Base-by-base conservation (phyloP, 139 green algal species). In the Chlorella vulgaris region DNA sequence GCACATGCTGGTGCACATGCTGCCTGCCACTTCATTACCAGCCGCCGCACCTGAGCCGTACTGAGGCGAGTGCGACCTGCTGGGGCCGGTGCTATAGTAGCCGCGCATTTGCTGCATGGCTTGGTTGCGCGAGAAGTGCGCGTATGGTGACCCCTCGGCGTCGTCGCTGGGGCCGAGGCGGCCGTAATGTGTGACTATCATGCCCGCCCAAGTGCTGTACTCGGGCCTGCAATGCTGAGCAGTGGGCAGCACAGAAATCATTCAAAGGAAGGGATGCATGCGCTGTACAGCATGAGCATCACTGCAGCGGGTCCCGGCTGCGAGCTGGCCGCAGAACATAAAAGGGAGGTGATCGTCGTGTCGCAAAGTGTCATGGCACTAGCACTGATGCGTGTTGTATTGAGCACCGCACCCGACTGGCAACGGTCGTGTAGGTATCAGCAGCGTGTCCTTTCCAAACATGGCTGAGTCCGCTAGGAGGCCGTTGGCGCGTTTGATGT, bases 401-500 rank as follows among this genome's bases (percentile, higher is more conserved):
- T n/a, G n/a, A n/a, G n/a, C n/a, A n/a, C 3, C 71, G 38, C 74
- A 94, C 91, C 90, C 88, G 5, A 97, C 68, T 21, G 92, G 89
- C 22, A 95, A 69, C 13, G 86, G 78, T 15, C 67, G 81, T 24
- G 84, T 91, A 2, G 94, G 94, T 55, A 98, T 94, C 0, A 94
- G 87, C 38, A 98, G 76, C 29, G 83, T 86, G 29, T 92, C 88
- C 18, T 90, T 87, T 4, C 84, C 93, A 83, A 92, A 97, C 86
- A 98, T 92, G 3, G 88, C 91, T 8, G 82, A 90, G 81, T 98
- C 94, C 10, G 91, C 93, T 3, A 95, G 74, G 31, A 98, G 81
- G 15, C 92, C 92, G 78, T 98, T 98, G 2, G 87, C 82, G 2
- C 93, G 83, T 84, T 96, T 97, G 50, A 98, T 95, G 83, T 98